These are phyloP conservation scores for Alternaria postmessia DNA, from an alignment of 2,329 filamentous ascomycete species.

Conservation along the genomic window DNA sequence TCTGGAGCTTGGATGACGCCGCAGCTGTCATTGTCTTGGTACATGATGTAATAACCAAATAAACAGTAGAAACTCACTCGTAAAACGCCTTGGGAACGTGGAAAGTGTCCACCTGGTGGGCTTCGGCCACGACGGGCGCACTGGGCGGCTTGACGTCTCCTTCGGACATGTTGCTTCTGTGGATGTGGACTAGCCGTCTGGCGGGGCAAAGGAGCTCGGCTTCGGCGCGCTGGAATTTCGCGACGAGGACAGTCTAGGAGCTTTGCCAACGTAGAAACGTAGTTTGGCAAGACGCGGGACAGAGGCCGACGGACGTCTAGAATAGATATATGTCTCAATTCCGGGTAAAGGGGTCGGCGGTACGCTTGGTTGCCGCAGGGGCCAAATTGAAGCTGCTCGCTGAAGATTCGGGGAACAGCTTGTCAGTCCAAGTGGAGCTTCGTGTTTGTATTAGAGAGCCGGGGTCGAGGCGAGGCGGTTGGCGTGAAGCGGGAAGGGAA, in stretches of 20 bases:
- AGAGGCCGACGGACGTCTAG: conserved; percentile 14
- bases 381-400: conserved; percentile 32
- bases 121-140: conserved; percentile 70
- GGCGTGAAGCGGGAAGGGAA: background rate
- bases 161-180: conserved; percentile 54
- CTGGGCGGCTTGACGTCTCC: conserved; percentile 50
- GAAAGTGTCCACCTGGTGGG: conserved; percentile 78
- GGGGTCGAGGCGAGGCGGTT: conserved; percentile 1
- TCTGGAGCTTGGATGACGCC: conserved; percentile 19
- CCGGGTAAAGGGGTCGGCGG: conserved; percentile 50
- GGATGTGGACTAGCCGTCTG: conserved; percentile 10
- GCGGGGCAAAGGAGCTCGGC: conserved; percentile 13
- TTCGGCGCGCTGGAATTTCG: conserved; percentile 18
- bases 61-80: conserved; percentile 45
- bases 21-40: conserved; percentile 22
- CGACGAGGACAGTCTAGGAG: conserved; percentile 9
- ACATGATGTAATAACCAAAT: conserved; percentile 32
- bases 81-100: conserved; percentile 63
- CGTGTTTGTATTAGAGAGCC: conserved; percentile 6
- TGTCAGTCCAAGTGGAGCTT: conserved; percentile 36
- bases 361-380: conserved; percentile 39
- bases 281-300: conserved; percentile 14
- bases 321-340: conserved; percentile 38
- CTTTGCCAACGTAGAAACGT: conserved; percentile 1
- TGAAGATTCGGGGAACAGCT: conserved; percentile 38